Conservation (phyloP, 768 basidiomycete genomes). For the Tylopilus cervinicoccineus region DNA sequence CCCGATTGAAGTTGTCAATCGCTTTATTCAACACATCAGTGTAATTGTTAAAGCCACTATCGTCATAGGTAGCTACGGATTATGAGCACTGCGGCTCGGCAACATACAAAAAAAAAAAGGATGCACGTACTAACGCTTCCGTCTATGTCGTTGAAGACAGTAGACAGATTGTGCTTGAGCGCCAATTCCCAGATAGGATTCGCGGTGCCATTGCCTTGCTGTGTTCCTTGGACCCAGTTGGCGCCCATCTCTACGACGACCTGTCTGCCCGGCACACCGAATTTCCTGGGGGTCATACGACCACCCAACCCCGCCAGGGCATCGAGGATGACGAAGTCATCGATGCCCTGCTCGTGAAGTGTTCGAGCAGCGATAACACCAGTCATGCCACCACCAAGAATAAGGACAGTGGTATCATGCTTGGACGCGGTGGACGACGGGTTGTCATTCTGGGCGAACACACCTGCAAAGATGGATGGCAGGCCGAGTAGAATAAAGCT, state of each 20-base stretch:
- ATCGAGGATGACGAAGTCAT: conserved; percentile 60
- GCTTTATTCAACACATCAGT: conserved; percentile 40
- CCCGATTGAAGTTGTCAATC: conserved; percentile 35
- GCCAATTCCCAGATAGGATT: conserved; percentile 62
- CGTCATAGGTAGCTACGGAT: conserved; percentile 49
- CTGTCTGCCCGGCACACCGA: conserved; percentile 38
- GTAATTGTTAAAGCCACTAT: conserved; percentile 47
- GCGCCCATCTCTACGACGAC: conserved; percentile 53
- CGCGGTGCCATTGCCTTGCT: conserved; percentile 42
- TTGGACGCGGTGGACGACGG: conserved; percentile 5
- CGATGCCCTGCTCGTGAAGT: conserved; percentile 47
- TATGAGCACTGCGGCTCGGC: not conserved
- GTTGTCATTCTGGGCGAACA: conserved; percentile 12
- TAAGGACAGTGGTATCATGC: conserved; percentile 42
- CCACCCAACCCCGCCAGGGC: conserved; percentile 58
- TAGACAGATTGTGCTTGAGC: conserved; percentile 48
- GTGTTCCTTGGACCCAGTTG: conserved; percentile 60
- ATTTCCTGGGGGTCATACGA: conserved; percentile 45
- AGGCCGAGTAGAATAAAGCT: conserved; percentile 4
- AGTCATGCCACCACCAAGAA: conserved; percentile 64
- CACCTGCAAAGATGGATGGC: not conserved
- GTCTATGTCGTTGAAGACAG: conserved; percentile 42
- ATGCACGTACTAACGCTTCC: conserved; percentile 40
- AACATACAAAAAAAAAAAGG: not conserved
- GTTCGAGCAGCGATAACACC: conserved; percentile 64